Percentiles rank a stretch among this genome's conserved stretches.
phyloP scores from a whole-genome alignment of 306 rosid species.

The Rubus idaeus region DNA sequence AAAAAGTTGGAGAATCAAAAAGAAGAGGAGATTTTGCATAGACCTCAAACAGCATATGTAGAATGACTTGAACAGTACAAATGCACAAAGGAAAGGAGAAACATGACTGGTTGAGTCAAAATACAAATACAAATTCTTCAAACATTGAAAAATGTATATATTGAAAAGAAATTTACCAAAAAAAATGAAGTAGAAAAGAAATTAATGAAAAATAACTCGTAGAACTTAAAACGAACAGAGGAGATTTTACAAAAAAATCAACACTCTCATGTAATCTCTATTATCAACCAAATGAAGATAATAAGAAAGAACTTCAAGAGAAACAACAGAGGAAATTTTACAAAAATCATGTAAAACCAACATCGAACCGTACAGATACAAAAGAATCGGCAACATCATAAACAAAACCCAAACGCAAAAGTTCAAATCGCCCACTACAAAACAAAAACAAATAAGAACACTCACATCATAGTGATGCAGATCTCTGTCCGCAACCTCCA shows the following conservation, averaged over 20 bases:
- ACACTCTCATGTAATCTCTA: too few relatives aligned
- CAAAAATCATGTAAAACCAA: not conserved
- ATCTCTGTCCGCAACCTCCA: constrained; percentile 33
- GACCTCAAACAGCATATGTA: not conserved
- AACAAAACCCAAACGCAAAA: not conserved
- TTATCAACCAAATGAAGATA: not conserved
- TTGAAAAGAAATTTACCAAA: too few relatives aligned
- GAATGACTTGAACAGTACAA: not conserved
- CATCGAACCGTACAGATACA: not conserved
- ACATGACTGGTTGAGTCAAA: too few relatives aligned
- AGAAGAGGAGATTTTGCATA: not conserved
- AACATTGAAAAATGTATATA: too few relatives aligned
- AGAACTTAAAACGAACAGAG: too few relatives aligned
- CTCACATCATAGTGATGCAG: constrained; percentile 64
- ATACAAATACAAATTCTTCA: not conserved
- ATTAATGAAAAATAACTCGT: too few relatives aligned
- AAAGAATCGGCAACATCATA: not conserved
- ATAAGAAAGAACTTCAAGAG: not conserved
- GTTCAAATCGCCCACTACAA: not conserved
- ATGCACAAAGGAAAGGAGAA: not conserved
- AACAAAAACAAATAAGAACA: not conserved
- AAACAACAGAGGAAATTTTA: not conserved
- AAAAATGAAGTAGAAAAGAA: not conserved
- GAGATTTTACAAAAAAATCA: too few relatives aligned
- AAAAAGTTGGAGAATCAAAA: not conserved